These are phyloP conservation scores for Penicillium cosmopolitanum DNA, from an alignment of 495 filamentous ascomycete genomes.

Conservation along the genomic window DNA sequence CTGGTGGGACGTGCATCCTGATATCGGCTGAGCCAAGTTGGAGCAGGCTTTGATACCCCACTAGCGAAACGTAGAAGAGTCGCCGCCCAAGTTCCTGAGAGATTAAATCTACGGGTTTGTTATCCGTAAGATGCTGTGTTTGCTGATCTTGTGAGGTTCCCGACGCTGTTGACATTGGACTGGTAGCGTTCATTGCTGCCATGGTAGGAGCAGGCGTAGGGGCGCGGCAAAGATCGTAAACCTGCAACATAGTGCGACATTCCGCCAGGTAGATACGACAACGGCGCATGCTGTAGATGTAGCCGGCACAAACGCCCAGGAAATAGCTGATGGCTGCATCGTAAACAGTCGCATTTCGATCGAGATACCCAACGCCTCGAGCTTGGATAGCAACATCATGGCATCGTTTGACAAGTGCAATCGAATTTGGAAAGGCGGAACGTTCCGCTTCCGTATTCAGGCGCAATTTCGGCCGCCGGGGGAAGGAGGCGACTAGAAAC, in stretches of 20 bases:
- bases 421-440: slow-evolving; percentile 61
- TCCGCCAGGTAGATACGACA: slow-evolving; percentile 74
- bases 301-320: slow-evolving; percentile 68
- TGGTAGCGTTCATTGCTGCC: slow-evolving; percentile 22
- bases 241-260: slow-evolving; percentile 70
- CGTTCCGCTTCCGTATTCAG: slow-evolving; percentile 62
- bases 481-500: slow-evolving; percentile 76
- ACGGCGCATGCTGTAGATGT: slow-evolving; percentile 68
- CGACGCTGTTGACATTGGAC: slow-evolving; percentile 36
- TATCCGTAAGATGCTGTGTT: slow-evolving; percentile 25
- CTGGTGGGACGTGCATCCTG: slow-evolving; percentile 68
- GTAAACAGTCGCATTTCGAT: slow-evolving; percentile 69
- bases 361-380: slow-evolving; percentile 68
- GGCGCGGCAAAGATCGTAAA: slow-evolving; percentile 63
- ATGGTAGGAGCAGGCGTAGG: slow-evolving; percentile 26
- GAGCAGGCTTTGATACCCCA: slow-evolving; percentile 63
- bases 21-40: slow-evolving; percentile 70
- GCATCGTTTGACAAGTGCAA: slow-evolving; percentile 73
- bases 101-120: slow-evolving; percentile 60
- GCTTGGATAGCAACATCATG: slow-evolving; percentile 72
- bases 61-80: slow-evolving; percentile 77
- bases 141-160: slow-evolving; percentile 24
- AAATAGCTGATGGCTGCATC: slow-evolving; percentile 89
- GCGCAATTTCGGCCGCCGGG: slow-evolving; percentile 71
- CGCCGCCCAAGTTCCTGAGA: slow-evolving; percentile 77